Evolutionary conservation across 768 basidiomycete species (phyloP), one percentile per base, ranked within the genome.

Genomic region (Naganishia friedmannii): DNA sequence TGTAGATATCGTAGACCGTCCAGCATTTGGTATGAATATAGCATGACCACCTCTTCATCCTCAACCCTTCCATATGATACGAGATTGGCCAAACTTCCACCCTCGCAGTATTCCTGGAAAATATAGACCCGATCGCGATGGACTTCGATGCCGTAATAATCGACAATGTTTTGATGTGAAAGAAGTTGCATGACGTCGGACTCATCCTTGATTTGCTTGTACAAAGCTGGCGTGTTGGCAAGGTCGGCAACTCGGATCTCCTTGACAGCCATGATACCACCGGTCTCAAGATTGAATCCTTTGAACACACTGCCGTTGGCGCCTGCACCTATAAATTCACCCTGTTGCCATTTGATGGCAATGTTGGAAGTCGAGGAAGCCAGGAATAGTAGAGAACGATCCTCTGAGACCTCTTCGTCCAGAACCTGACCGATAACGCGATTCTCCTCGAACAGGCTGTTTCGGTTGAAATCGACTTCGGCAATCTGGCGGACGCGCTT

Each of bases 281-380:
- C 92, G 0, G 91, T 89, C 78, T 98, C 96, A 67, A 98, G 85
- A 79, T 98, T 98, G 82, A 97, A 90, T 21, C 94, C 96, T 56
- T 93, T 87, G 80, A 98, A 99, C n/a, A 99, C 96, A n/a, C 92
- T 95, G 26, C 96, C 96, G 80, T 96, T 97, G 10, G 96, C 94
- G 19, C 96, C 96, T n/a, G 93, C 89, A 63, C 95, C 96, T 74
- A 99, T 97, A 83, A 97, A 97, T 69, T 90, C 88, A 17, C 95
- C 93, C 82, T 99, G 96, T 79, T 97, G 95, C 96, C 96, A 99
- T 48, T 91, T 88, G 71, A 98, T 89, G 2, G 93, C 91, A 72
- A 97, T 92, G 75, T 95, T 96, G 31, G 93, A 93, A 48, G 88
- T 89, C n/a, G 92, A 92, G 1, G 93, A 93, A 0, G 96, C 96